These are phyloP conservation scores for Diaporthe sp. DNA, from an alignment of 2,329 filamentous ascomycete genomes.

Conservation along the genomic window DNA sequence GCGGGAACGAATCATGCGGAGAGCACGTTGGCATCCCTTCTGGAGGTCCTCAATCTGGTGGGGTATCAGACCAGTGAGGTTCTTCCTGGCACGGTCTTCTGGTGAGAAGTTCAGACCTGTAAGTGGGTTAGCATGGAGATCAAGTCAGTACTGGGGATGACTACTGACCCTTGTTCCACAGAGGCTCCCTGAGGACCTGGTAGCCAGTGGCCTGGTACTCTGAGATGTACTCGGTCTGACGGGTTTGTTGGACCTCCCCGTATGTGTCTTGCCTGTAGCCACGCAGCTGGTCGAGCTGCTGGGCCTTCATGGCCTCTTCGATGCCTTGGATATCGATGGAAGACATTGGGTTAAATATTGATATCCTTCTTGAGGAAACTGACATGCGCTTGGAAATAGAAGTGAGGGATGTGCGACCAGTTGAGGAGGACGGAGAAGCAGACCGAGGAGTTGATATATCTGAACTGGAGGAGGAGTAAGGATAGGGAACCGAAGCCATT, in stretches of 20 bases:
- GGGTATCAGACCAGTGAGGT: conserved; percentile 75
- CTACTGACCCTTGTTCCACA: conserved; percentile 74
- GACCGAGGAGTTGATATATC: conserved; percentile 69
- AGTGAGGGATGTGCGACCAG: conserved; percentile 62
- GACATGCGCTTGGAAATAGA: conserved; percentile 66
- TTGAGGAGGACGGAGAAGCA: conserved; percentile 63
- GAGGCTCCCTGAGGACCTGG: conserved; percentile 71
- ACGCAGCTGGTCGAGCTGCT: conserved; percentile 70
- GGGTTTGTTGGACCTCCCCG: conserved; percentile 66
- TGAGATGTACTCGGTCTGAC: conserved; percentile 64
- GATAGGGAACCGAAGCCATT: conserved; percentile 61
- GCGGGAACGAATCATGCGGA: conserved; percentile 80
- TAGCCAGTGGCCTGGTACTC: conserved; percentile 66
- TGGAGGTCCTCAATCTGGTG: conserved; percentile 72
- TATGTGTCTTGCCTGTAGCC: conserved; percentile 71
- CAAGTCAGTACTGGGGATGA: too few relatives aligned
- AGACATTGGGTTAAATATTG: conserved; percentile 67
- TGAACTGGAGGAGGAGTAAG: conserved; percentile 58
- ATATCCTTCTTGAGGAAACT: conserved; percentile 63
- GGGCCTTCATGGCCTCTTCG: conserved; percentile 71
- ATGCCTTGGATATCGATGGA: conserved; percentile 68
- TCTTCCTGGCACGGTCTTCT: conserved; percentile 72
- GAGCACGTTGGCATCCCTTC: conserved; percentile 74
- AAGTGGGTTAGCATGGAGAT: not conserved
- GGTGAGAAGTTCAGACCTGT: conserved; percentile 74